phyloP scores from a whole-genome alignment of 2,329 filamentous ascomycete genomes.

The Domatiomyces catenatus region DNA sequence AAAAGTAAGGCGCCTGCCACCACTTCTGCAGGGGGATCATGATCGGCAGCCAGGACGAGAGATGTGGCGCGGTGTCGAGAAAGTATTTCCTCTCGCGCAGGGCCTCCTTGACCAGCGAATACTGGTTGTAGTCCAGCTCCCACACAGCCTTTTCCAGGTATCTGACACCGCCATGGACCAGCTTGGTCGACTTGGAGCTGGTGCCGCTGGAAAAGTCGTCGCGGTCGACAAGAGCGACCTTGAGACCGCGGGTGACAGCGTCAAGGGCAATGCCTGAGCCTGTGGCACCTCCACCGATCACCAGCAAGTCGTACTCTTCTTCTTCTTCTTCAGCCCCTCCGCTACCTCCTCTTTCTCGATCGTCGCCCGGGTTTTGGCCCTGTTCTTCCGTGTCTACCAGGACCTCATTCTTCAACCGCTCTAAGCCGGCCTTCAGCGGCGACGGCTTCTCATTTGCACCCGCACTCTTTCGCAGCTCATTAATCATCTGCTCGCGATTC shows the following conservation, averaged over 20 bases:
- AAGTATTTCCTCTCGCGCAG: conserved; percentile 72
- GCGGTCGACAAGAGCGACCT: conserved; percentile 65
- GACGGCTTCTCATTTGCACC: conserved; percentile 13
- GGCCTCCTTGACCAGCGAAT: conserved; percentile 61
- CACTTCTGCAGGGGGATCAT: conserved; percentile 69
- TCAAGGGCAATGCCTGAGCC: conserved; percentile 69
- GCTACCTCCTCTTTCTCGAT: conserved; percentile 4
- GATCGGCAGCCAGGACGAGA: conserved; percentile 67
- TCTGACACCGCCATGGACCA: conserved; percentile 70
- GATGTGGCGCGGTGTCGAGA: conserved; percentile 65
- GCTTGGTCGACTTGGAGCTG: conserved; percentile 74
- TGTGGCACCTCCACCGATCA: conserved; percentile 68
- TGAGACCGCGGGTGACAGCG: conserved; percentile 61
- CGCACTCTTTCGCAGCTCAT: conserved; percentile 34
- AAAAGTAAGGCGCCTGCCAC: conserved; percentile 69
- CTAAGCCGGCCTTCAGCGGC: conserved; percentile 8
- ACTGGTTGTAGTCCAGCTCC: conserved; percentile 73
- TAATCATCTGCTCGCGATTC: conserved; percentile 35
- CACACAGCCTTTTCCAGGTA: conserved; percentile 77
- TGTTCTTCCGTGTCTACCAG: neutral
- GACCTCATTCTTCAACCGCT: conserved; percentile 9
- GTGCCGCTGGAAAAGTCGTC: conserved; percentile 73
- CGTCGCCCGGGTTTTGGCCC: conserved; percentile 17
- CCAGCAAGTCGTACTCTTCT: conserved; percentile 57
- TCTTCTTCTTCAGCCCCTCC: conserved; percentile 21